Percentiles rank a stretch among this genome's conserved stretches.
Evolutionary conservation across 768 basidiomycete genomes (phyloP).

Genomic region (Russula brevipes): DNA sequence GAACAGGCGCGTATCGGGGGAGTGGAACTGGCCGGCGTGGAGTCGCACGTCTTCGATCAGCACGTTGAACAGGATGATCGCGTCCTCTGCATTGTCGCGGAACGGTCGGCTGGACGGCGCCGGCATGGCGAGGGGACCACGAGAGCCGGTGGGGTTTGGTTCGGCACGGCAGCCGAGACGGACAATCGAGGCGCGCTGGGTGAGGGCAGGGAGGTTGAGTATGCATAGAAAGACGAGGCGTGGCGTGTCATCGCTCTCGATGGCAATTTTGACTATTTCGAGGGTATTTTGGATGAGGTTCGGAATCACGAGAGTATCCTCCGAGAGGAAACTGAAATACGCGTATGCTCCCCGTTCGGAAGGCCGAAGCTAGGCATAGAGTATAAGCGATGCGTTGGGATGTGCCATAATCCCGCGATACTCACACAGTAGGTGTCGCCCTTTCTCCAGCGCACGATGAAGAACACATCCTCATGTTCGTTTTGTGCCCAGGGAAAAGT

Average conservation of each 20-base stretch:
- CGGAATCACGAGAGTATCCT: constrained; percentile 29
- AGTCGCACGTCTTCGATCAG: constrained; percentile 16
- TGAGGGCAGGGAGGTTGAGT: constrained; percentile 26
- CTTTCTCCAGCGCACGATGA: constrained; percentile 31
- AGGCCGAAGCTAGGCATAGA: constrained; percentile 14
- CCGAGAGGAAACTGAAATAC: constrained; percentile 29
- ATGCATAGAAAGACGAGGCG: constrained; percentile 18
- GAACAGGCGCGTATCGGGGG: too few relatives aligned
- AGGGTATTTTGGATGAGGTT: constrained; percentile 25
- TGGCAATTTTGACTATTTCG: constrained; percentile 24
- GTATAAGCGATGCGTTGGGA: background rate
- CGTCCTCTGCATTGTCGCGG: constrained; percentile 25
- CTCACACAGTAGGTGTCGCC: constrained; percentile 26
- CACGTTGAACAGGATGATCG: constrained; percentile 29
- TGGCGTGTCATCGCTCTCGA: constrained; percentile 4
- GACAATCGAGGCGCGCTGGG: constrained; percentile 16
- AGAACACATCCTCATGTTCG: constrained; percentile 22
- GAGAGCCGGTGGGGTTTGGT: constrained; percentile 25
- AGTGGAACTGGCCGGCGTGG: background rate
- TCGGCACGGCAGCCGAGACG: constrained; percentile 31
- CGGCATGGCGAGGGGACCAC: background rate
- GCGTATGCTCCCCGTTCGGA: constrained; percentile 23
- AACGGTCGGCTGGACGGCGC: constrained; percentile 22
- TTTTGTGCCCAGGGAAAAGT: constrained; percentile 14
- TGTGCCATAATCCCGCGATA: background rate